Evolutionary conservation across 108 stramenopile species (phyloP), one percentile per base, ranked within the genome.

Genomic region (Nitzschia sp.): DNA sequence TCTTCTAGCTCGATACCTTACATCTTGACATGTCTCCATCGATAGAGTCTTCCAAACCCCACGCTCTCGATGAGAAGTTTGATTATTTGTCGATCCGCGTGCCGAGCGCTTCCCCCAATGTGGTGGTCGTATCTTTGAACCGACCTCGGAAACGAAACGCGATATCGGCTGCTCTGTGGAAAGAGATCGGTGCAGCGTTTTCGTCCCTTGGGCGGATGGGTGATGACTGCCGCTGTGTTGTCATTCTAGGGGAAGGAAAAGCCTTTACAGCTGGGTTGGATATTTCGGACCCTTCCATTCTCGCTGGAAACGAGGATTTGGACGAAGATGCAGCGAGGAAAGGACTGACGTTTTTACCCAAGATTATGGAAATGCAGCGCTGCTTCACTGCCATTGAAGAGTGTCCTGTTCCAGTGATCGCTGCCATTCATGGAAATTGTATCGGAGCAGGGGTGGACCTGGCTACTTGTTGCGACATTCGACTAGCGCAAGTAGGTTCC

Each of bases 261-360:
- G 77, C 82, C 23, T 92, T 92, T 59, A 84, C 80, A 48, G 82
- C 85, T n/a, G 91, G 91, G 1, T 85, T 92, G 24, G 91, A 92
- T 48, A 36, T 87, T 19, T 59, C 76, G 0, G 91, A 92, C 74
- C 31, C 71, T 33, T 48, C 71, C 13, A 86, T 88, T 42, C 78
- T 83, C 47, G 56, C 61, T 29, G 38, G 60, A 30, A 35, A 54
- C 46, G 42, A 66, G 42, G n/a, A 25, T 24, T 48, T 29, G 26
- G 46, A 72, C 45, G 51, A 61, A 31, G 27, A 48, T 29, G 33
- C 65, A 8, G 72, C 55, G 46, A 79, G 86, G 18, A 77, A 59
- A 42, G 82, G 84, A n/a, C 31, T 92, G 27, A 53, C 85, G 26
- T 92, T 92, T 80, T 59, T 61, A 34, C 80, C 86, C 8, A 71